Base-by-base conservation (phyloP, 1,139 yeast species). In the Pichia sp. region DNA sequence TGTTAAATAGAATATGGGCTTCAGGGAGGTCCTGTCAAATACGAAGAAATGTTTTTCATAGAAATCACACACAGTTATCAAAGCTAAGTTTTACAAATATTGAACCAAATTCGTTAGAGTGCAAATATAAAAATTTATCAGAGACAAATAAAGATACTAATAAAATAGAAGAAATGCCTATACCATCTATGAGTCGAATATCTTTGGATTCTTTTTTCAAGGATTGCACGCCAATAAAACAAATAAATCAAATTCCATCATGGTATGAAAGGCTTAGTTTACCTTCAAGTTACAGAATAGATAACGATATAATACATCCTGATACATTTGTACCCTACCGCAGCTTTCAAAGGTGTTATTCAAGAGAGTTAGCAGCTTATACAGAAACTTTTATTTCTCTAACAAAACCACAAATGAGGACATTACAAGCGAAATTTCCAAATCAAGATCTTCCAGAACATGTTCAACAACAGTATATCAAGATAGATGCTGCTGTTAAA, bases 251-350 rank as follows among this genome's bases (percentile, higher is more conserved):
- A 8, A 16, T 47, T n/a, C 48, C 48, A 3, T 34, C 50, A 8
- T 47, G 50, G 50, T 47, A 44, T 23, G 48, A 47, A 29, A 31
- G 50, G 35, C 24, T 47, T 1, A 28, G 37, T 3, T 16, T 32
- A 8, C 46, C 46, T 11, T 47, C 50, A 11, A 47, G 40, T 11
- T 47, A 47, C 25, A 32, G 30, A 11, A 33, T 47, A 11, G 26
- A 36, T 9, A 22, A 40, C 1, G 50, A 47, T 31, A 23, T 35
- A 6, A 10, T 16, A 3, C 11, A 25, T 10, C 9, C 25, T 7
- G 22, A n/a, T 7, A 4, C 7, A 25, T 10, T n/a, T 5, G 29
- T n/a, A 6, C 43, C 47, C 20, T 47, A 39, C 22, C 28, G 50
- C 35, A 47, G 42, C 28, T 47, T 47, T 30, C 36, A 37, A 7